These are phyloP conservation scores for Daedaleopsis nitida DNA, from an alignment of 768 basidiomycete species.

Conservation along the genomic window DNA sequence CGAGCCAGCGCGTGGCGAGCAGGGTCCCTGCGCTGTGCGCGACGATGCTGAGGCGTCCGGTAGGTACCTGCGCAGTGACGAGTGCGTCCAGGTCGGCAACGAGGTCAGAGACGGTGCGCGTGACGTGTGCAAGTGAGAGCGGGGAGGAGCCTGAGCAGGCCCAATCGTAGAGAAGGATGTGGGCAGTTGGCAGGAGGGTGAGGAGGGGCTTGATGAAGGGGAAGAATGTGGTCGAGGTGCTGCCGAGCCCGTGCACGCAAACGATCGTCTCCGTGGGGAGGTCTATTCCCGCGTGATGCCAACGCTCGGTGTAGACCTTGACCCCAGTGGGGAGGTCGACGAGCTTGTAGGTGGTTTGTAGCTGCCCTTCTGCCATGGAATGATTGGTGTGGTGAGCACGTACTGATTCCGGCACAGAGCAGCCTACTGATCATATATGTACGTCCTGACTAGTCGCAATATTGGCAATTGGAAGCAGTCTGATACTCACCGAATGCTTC, in stretches of 20 bases:
- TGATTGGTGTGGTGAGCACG: neutral
- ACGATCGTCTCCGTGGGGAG: neutral
- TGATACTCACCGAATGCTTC: no score
- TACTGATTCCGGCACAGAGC: neutral
- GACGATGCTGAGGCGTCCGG: conserved; percentile 4
- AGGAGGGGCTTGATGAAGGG: conserved; percentile 6
- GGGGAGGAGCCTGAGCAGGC: neutral
- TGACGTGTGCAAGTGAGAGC: neutral
- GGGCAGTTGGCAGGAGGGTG: neutral
- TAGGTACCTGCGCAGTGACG: neutral
- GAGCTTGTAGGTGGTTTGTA: neutral
- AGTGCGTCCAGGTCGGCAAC: conserved; percentile 6
- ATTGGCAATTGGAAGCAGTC: no score
- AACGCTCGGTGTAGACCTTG: conserved; percentile 5
- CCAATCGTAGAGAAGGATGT: neutral
- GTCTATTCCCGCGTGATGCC: neutral
- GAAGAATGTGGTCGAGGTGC: neutral
- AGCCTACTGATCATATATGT: neutral
- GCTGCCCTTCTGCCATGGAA: neutral
- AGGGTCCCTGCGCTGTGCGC: conserved; percentile 8
- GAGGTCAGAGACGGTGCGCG: neutral
- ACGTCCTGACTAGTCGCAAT: no score
- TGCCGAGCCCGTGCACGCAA: neutral
- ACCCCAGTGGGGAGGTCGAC: neutral
- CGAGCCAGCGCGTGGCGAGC: neutral